A percentile compares a stretch with the other conserved stretches of the same genome.
These are phyloP conservation scores for Ophiostoma tasmaniense DNA, from an alignment of 2,329 filamentous ascomycete genomes.

Conservation along the genomic window DNA sequence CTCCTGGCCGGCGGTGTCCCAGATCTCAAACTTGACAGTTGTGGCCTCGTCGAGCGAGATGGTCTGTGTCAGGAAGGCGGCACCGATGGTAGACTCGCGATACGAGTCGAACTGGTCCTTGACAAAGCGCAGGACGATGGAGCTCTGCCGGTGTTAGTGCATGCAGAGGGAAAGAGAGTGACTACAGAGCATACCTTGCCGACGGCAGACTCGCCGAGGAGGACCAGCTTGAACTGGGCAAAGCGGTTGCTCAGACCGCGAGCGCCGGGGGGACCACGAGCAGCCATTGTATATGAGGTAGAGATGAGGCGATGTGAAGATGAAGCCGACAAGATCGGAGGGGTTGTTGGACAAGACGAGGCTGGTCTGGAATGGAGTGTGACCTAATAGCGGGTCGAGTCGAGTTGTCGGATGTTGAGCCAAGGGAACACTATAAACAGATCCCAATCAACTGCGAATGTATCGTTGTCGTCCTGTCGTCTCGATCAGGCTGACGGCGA, in stretches of 20 bases:
- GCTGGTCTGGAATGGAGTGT: background rate
- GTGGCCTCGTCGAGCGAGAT: constrained; percentile 97
- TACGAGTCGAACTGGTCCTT: constrained; percentile 99
- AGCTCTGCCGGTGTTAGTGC: constrained; percentile 56
- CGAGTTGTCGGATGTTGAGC: background rate
- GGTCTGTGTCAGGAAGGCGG: constrained; percentile 97
- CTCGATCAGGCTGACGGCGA: background rate
- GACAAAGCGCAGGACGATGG: constrained; percentile 93
- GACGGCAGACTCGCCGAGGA: constrained; percentile 95
- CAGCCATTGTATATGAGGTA: constrained; percentile 56
- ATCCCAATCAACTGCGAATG: background rate
- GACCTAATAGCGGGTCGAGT: background rate
- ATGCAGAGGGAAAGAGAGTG: background rate
- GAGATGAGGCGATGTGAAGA: background rate
- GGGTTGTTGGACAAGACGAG: background rate
- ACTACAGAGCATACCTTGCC: constrained; percentile 64
- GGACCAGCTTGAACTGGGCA: constrained; percentile 97
- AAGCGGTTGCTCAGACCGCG: constrained; percentile 72
- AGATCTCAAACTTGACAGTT: constrained; percentile 99
- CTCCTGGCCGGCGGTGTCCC: constrained; percentile 97
- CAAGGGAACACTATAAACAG: background rate
- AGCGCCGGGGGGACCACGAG: constrained; percentile 58
- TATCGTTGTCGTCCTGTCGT: background rate
- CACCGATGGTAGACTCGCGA: constrained; percentile 95
- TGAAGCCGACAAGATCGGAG: background rate